Conservation (phyloP, 352 stramenopile genomes). For the Globisporangium nunn region DNA sequence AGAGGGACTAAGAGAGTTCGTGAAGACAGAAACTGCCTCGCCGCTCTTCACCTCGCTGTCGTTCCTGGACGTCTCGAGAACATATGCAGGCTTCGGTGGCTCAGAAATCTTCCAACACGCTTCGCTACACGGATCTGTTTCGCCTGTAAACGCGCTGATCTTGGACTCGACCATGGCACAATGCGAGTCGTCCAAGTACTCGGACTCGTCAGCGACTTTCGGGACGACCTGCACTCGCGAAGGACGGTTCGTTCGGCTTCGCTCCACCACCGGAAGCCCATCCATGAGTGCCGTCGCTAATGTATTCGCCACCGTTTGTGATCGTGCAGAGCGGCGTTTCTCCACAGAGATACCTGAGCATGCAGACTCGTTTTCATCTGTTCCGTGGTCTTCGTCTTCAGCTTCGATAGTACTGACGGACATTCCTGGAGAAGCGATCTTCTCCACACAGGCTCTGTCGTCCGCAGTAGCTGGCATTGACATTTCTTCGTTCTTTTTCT, state of each 20-base stretch:
- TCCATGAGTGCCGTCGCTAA: conserved; percentile 47
- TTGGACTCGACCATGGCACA: conserved; percentile 28
- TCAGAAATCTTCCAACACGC: conserved; percentile 30
- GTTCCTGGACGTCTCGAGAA: background rate
- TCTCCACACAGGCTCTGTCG: background rate
- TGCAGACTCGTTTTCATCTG: conserved; percentile 6
- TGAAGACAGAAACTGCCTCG: background rate
- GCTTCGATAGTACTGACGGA: conserved; percentile 2
- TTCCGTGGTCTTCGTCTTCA: conserved; percentile 1
- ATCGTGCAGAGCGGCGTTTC: conserved; percentile 47
- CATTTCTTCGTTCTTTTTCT: background rate
- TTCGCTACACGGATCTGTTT: conserved; percentile 25
- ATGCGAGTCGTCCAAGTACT: conserved; percentile 66
- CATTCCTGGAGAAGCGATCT: background rate
- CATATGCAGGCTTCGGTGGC: background rate
- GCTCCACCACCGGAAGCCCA: conserved; percentile 18
- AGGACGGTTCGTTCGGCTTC: conserved; percentile 17
- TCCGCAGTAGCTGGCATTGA: background rate
- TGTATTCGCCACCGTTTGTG: conserved; percentile 47
- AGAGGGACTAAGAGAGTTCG: conserved; percentile 16
- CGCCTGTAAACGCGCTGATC: conserved; percentile 31
- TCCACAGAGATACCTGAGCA: conserved; percentile 17
- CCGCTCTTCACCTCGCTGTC: background rate
- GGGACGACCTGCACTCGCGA: conserved; percentile 20
- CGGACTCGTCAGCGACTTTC: conserved; percentile 37